Percentiles rank a stretch among this genome's conserved stretches.
phyloP scores from a whole-genome alignment of 2,329 filamentous ascomycete genomes.

The Apiospora sp. region DNA sequence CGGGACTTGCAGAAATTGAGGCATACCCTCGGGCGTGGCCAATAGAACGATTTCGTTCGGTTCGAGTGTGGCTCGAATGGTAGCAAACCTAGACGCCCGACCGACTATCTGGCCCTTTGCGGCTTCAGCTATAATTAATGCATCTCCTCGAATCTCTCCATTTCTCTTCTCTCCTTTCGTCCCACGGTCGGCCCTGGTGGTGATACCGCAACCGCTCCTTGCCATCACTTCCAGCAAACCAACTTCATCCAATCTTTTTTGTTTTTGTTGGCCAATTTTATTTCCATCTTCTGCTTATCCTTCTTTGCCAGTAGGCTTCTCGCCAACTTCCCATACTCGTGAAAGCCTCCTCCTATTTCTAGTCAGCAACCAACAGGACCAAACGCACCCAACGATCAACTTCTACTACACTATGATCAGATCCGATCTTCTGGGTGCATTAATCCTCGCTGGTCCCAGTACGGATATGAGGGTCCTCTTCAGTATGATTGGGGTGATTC shows the following conservation, averaged over 20 bases:
- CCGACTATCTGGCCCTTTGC: background rate
- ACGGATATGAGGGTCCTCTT: background rate
- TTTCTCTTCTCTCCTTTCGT: background rate
- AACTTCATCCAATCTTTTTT: background rate
- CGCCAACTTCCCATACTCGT: background rate
- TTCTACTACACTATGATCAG: background rate
- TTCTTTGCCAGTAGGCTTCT: background rate
- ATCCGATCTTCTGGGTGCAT: background rate
- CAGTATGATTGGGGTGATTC: background rate
- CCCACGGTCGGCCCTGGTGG: conserved; percentile 10
- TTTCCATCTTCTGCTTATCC: background rate
- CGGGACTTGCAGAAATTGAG: background rate
- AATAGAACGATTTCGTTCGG: background rate
- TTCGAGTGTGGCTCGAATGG: background rate
- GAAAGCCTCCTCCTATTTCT: background rate
- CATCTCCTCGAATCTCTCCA: too few relatives aligned
- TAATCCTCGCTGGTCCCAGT: background rate
- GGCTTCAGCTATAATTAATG: background rate
- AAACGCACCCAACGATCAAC: background rate
- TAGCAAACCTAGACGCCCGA: background rate
- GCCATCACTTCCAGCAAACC: background rate
- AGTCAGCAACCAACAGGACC: background rate
- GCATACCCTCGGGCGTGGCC: background rate
- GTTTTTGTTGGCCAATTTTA: background rate
- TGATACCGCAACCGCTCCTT: background rate